Evolutionary conservation across 179 eudicot genomes (phyloP).

Genomic region (Nepenthes alata): DNA sequence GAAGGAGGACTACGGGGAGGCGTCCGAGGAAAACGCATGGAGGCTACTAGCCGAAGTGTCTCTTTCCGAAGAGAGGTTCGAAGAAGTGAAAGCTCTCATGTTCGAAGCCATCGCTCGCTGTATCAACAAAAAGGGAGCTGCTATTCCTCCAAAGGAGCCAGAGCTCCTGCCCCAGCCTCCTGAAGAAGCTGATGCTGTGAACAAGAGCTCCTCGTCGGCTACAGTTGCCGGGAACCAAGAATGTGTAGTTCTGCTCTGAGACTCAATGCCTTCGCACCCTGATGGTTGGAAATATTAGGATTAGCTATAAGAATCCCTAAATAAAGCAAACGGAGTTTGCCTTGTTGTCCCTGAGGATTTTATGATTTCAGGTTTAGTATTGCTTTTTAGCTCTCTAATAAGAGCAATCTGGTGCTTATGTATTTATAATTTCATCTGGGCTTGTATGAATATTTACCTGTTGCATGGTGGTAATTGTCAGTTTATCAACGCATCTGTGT

Average conservation of each 20-base stretch:
- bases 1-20: constrained; percentile 1
- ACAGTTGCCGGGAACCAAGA: constrained; percentile 42
- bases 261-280: background rate
- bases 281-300: background rate
- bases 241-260: constrained; percentile 50
- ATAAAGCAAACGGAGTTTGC: no score
- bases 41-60: background rate
- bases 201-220: constrained; percentile 27
- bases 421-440: no score
- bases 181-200: constrained; percentile 28
- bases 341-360: no score
- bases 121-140: constrained; percentile 15
- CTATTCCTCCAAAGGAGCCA: background rate
- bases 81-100: background rate
- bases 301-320: no score
- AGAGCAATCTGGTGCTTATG: no score
- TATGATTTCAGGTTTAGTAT: no score
- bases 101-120: constrained; percentile 38
- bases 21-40: background rate
- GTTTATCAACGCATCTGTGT: no score
- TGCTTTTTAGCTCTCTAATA: no score
- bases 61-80: background rate
- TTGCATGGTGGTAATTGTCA: no score
- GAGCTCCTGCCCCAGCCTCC: constrained; percentile 8
- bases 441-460: no score